Base-by-base conservation (phyloP, 2,329 filamentous ascomycete species). In the Penicillium sclerotigenum region DNA sequence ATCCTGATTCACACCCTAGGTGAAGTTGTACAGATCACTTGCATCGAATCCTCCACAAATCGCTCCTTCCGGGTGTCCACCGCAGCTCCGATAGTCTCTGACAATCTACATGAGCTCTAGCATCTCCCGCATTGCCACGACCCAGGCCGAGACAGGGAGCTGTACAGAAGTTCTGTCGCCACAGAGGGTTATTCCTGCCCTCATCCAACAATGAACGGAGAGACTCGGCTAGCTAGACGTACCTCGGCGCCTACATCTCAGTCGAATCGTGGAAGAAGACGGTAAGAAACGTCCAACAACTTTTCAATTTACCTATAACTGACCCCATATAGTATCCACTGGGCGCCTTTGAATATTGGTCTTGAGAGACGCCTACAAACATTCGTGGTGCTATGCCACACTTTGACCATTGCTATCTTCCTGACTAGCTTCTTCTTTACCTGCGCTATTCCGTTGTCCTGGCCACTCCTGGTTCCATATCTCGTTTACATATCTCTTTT, bases 401-500 rank as follows among this genome's bases (percentile, higher is more conserved):
- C 85, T 59, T 80, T 90, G 63, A 85, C 83, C 53, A 88, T 92
- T 59, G 83, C 84, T n/a, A 75, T 84, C 24, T 81, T 84, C 64
- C 81, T 96, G 5, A 88, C 90, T 5, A 73, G 87, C 56, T 97
- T 97, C 79, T 96, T 96, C 79, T 88, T 95, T 69, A 84, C 92
- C 33, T 96, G 91, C 75, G 88, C 90, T 54, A 92, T 96, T 54
- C 94, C 94, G 0, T 78, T 97, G n/a, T 85, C 87, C 46, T 99
- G 94, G 94, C 93, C 93, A 2, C 75, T 88, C 29, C 73, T 88
- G 20, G 68, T 88, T 8, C 85, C 91, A 0, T 97, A 97, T 68
- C 81, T 96, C 40, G 80, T 97, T 56, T 90, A 95, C 70, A 85
- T 93, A 60, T 70, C 75, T 26, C 82, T 94, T 24, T 85, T 92